Evolutionary conservation across 169 alveolate species (phyloP), one percentile per base, ranked within the genome.

Genomic region (Cryptosporidium tyzzeri): DNA sequence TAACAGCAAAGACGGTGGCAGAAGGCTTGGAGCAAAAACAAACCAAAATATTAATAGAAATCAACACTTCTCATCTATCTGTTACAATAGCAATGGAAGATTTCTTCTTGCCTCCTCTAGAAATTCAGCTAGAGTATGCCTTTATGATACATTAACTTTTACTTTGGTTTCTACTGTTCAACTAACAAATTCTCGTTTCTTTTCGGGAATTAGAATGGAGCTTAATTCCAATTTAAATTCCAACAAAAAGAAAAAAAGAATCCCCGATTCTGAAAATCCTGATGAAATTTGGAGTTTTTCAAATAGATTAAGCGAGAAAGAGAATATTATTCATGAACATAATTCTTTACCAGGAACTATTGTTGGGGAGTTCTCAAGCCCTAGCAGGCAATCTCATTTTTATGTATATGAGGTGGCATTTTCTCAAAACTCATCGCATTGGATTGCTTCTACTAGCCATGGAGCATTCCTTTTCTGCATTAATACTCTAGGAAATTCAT

Each of bases 61-160:
- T 26, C 95, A 93, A 41, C 94, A 93, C 55, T 93, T 93, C 73
- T 91, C 92, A 84, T 92, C 95, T 35, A 87, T 93, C 16, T 59
- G 93, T 51, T 91, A 93, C 73, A 86, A 75, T 21, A 84, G 94
- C 37, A 92, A 93, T 68, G 95, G 95, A 39, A 51, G 93, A 21
- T 84, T 59, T 84, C 85, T 93, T 21, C 70, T 93, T 29, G 94
- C 95, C 23, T 91, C 93, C 10, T 92, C 95, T 37, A 73, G 93
- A 58, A 93, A 93, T 74, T 92, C 95, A 1, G 91, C 95, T 14
- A 91, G 92, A 53, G 93, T 93, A 37, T 92, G 95, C 71, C 75
- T 93, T 7, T 93, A 93, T 69, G 92, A 87, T 80, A 92, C 95
- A 35, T 92, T 86, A 35, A 86, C 93, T 9, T 91, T 91, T 51